Base-by-base conservation (phyloP, 129 eudicot species). In the Solidago caesia region DNA sequence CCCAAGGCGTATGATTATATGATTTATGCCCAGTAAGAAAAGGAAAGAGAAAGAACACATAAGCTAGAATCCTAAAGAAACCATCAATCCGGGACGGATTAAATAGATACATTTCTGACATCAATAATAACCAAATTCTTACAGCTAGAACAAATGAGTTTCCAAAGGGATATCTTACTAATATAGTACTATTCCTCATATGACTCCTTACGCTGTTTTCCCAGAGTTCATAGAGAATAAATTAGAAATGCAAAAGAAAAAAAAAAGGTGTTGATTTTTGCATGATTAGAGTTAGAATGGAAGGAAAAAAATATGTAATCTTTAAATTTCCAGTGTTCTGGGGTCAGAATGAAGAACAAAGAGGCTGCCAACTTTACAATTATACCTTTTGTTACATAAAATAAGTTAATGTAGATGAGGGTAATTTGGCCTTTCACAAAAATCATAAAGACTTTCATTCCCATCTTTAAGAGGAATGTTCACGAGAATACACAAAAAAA, bases 81-180 rank as follows among this genome's bases (percentile, higher is more conserved):
- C 39, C 39, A 29, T 29, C 39, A 29, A 29, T 29, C 39, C 2
- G 39, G 2, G 39, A 29, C 39, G 39, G 39, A 29, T 29, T 29
- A 29, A n/a, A 29, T 29, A 29, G 39, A 29, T 29, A 29, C 2
- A 29, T 29, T 1, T 29, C 39, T 29, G 39, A 29, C 39, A 51
- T 66, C 70, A 66, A 66, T 5, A 43, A 66, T 44, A 10, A 66
- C 55, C 1, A 14, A 13, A 15, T 44, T 44, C 53, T 8, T 43
- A 66, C 55, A 15, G 6, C 51, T 44, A 46, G 9, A 44, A 44
- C 21, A 44, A 21, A 66, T 66, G 26, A 66, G 53, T 66, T 66
- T 66, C 41, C 52, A 44, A 13, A 43, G 39, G 26, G 71, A 44
- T 66, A 66, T 66, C 41, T 66, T 66, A 10, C 25, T n/a, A 66